phyloP scores from a whole-genome alignment of 495 filamentous ascomycete genomes.

The Barbatosphaeria neglecta region DNA sequence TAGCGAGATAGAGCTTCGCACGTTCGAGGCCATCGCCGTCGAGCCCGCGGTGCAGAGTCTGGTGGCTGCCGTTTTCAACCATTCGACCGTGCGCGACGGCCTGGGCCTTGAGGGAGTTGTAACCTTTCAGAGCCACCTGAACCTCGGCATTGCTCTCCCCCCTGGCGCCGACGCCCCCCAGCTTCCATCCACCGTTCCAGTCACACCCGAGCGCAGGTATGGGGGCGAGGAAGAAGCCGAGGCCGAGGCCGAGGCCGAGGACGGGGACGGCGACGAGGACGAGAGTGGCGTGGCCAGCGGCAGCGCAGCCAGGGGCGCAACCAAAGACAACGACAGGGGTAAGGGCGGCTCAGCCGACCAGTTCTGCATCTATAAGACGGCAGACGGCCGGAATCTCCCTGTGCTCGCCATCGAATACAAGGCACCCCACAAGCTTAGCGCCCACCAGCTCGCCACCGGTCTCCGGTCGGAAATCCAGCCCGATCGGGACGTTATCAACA shows the following conservation, averaged over 20 bases:
- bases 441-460: constrained; percentile 14
- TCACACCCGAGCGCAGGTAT: constrained; percentile 6
- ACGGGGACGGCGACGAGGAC: too few species aligned
- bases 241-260: neutral
- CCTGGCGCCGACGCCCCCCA: too few species aligned
- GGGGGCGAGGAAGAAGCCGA: constrained; percentile 3
- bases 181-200: too few species aligned
- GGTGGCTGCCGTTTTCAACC: constrained; percentile 11
- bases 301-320: neutral
- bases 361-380: constrained; percentile 29
- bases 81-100: constrained; percentile 10
- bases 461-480: constrained; percentile 15
- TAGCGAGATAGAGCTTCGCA: constrained; percentile 16
- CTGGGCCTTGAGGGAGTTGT: constrained; percentile 15
- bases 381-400: constrained; percentile 14
- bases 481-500: constrained; percentile 18
- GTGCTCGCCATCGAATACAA: constrained; percentile 30
- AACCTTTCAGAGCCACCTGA: constrained; percentile 24
- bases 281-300: too few species aligned
- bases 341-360: constrained; percentile 18
- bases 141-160: constrained; percentile 7
- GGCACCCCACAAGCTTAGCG: constrained; percentile 29
- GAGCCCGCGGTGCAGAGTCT: constrained; percentile 18
- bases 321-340: neutral
- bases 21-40: constrained; percentile 16